phyloP scores from a whole-genome alignment of 805 yeast genomes.

The Limtongia smithiae region DNA sequence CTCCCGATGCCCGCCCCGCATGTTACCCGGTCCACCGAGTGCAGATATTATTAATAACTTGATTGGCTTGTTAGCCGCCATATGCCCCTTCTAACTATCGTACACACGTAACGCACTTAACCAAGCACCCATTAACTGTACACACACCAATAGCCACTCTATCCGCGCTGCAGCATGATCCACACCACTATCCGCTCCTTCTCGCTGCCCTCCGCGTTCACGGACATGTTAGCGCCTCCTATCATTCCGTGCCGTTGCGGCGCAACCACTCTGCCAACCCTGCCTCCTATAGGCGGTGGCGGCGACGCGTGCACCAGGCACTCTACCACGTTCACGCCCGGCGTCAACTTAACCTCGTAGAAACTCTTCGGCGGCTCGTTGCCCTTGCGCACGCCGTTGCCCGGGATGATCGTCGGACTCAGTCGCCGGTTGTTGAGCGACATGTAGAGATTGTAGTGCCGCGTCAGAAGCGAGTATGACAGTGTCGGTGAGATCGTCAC shows the following conservation, averaged over 20 bases:
- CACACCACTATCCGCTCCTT: constrained; percentile 28
- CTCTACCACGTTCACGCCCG: constrained; percentile 26
- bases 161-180: constrained; percentile 22
- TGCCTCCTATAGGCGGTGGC: constrained; percentile 12
- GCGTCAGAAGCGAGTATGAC: constrained; percentile 18
- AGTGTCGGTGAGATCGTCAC: constrained; percentile 28
- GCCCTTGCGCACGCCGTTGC: constrained; percentile 9
- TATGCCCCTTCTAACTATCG: too few relatives aligned
- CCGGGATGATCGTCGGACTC: constrained; percentile 25
- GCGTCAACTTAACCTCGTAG: constrained; percentile 24
- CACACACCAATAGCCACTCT: too few relatives aligned
- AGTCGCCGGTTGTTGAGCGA: constrained; percentile 25
- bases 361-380: constrained; percentile 27
- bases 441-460: constrained; percentile 28
- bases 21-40: too few relatives aligned
- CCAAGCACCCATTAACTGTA: too few relatives aligned
- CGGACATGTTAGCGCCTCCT: constrained; percentile 15
- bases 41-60: too few relatives aligned
- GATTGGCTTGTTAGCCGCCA: too few relatives aligned
- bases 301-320: constrained; percentile 29
- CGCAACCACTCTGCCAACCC: constrained; percentile 8
- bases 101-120: too few relatives aligned
- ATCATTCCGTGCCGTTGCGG: constrained; percentile 13
- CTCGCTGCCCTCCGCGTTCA: constrained; percentile 24
- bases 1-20: too few relatives aligned